A percentile compares a stretch with the other conserved stretches of the same genome.
phyloP scores from a whole-genome alignment of 768 basidiomycete species.

The Leccinum imitatum region DNA sequence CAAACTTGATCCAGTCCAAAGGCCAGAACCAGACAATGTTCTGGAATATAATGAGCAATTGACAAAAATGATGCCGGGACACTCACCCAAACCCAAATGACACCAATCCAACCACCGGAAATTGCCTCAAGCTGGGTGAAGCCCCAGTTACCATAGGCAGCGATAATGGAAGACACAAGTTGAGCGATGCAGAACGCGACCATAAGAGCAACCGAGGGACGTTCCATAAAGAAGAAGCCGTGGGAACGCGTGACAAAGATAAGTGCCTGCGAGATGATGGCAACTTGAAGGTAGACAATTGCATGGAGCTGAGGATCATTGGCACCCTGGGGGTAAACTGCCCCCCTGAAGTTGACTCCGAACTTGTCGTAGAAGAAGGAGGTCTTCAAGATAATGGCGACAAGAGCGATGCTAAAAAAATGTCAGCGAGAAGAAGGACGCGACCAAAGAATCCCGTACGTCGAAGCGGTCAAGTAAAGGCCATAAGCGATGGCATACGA shows the following conservation, averaged over 20 bases:
- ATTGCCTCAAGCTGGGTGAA: slow-evolving; percentile 82
- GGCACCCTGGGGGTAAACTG: slow-evolving; percentile 21
- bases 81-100: slow-evolving; percentile 94
- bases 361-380: slow-evolving; percentile 89
- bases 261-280: slow-evolving; percentile 97
- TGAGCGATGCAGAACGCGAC: slow-evolving; percentile 91
- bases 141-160: slow-evolving; percentile 90
- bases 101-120: slow-evolving; percentile 95
- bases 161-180: slow-evolving; percentile 93
- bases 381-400: slow-evolving; percentile 83
- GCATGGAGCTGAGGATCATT: slow-evolving; percentile 83
- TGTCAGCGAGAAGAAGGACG: slow-evolving; percentile 9
- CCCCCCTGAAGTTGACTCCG: slow-evolving; percentile 55
- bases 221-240: slow-evolving; percentile 96
- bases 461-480: slow-evolving; percentile 87
- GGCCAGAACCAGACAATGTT: slow-evolving; percentile 96
- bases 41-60: slow-evolving; percentile 39
- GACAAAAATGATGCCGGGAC: background rate
- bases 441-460: slow-evolving; percentile 50
- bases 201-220: slow-evolving; percentile 86
- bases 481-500: slow-evolving; percentile 95
- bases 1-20: slow-evolving; percentile 94
- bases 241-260: slow-evolving; percentile 97
- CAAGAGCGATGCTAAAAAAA: slow-evolving; percentile 62
- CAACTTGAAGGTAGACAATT: slow-evolving; percentile 94